Conservation (phyloP, 257 asterid species). For the Coffea canephora region DNA sequence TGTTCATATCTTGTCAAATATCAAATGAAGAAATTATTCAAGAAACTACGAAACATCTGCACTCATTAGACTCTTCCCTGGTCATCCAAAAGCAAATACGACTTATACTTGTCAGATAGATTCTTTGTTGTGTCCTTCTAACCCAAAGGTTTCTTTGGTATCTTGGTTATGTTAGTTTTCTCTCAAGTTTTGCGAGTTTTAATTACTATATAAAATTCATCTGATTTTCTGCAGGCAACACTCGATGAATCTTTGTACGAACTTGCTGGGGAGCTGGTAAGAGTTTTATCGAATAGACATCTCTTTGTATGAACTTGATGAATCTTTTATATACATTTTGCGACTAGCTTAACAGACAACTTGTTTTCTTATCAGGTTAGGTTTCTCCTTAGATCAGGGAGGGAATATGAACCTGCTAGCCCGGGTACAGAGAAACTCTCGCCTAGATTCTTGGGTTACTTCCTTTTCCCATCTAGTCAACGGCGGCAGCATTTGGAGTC, state of each 20-base stretch:
- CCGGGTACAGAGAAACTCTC: constrained; percentile 70
- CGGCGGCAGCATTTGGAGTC: constrained; percentile 74
- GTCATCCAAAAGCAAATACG: background rate
- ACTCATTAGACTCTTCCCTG: background rate
- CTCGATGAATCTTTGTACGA: constrained; percentile 92
- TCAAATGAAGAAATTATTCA: too few relatives aligned
- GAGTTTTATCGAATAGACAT: constrained; percentile 17
- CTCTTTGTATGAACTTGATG: constrained; percentile 18
- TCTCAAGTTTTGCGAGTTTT: constrained; percentile 10
- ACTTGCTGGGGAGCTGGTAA: constrained; percentile 99
- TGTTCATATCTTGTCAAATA: background rate
- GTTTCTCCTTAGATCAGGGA: constrained; percentile 93
- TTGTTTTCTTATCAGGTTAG: constrained; percentile 62
- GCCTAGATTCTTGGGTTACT: constrained; percentile 85
- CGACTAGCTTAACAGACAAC: background rate
- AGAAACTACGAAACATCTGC: background rate
- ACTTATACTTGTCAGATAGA: background rate
- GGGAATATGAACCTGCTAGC: constrained; percentile 78
- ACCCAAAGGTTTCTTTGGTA: background rate
- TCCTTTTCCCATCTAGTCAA: constrained; percentile 77
- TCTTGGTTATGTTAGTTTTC: background rate
- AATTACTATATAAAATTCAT: constrained; percentile 26
- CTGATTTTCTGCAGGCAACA: constrained; percentile 69
- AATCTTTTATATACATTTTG: constrained; percentile 9
- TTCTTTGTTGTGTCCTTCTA: background rate